Conservation (phyloP, 176 grass and related monocot species). For the Triticum urartu region DNA sequence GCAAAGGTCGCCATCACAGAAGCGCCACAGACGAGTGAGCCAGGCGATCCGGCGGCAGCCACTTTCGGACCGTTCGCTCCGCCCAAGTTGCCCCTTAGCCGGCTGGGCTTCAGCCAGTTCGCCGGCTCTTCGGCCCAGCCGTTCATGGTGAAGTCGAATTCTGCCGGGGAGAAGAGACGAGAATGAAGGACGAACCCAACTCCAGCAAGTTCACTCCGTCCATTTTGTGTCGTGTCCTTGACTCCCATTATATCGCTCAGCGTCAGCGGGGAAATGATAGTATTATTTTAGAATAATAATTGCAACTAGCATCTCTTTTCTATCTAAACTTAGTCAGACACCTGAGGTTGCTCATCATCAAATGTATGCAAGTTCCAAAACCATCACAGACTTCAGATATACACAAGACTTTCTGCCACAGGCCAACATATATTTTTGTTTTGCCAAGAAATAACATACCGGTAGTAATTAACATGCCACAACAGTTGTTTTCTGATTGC, state of each 20-base stretch:
- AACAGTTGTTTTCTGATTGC: neutral
- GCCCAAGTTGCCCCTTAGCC: constrained; percentile 36
- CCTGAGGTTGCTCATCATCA: neutral
- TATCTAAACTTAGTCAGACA: neutral
- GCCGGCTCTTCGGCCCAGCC: constrained; percentile 24
- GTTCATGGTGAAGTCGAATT: constrained; percentile 29
- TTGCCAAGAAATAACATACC: neutral
- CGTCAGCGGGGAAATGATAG: neutral
- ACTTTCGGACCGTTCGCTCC: constrained; percentile 31
- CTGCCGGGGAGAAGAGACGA: constrained; percentile 28
- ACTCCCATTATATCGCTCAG: neutral
- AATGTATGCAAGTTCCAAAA: neutral
- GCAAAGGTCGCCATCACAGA: neutral
- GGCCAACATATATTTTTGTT: neutral
- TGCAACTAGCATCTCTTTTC: too few relatives aligned
- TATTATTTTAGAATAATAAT: neutral
- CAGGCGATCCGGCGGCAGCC: neutral
- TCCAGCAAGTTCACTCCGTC: neutral
- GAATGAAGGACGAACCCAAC: neutral
- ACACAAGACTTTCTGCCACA: neutral
- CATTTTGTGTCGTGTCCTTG: neutral
- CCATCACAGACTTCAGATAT: neutral
- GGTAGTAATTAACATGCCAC: neutral
- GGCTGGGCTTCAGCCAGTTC: constrained; percentile 46
- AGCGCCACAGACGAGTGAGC: neutral